Evolutionary conservation across 2,329 filamentous ascomycete species (phyloP).

Genomic region (Periglandula ipomoeae): DNA sequence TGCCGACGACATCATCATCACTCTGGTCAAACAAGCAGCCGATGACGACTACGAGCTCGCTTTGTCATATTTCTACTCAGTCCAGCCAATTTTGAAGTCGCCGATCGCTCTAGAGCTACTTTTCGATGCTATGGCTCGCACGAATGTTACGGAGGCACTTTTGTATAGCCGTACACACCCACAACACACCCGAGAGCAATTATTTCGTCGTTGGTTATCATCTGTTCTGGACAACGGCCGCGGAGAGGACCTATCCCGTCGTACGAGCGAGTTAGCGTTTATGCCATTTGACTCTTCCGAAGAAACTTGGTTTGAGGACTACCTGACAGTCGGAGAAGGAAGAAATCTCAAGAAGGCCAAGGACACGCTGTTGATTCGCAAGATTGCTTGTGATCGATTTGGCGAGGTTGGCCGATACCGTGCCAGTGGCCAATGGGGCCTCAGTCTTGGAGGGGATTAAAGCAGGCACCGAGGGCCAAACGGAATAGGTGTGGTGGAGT

Average conservation of each 20-base stretch:
- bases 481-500: slow-evolving; percentile 17
- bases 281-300: slow-evolving; percentile 63
- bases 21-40: slow-evolving; percentile 53
- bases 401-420: slow-evolving; percentile 35
- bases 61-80: slow-evolving; percentile 70
- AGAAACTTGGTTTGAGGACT: slow-evolving; percentile 65
- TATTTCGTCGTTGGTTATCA: slow-evolving; percentile 59
- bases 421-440: slow-evolving; percentile 36
- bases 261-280: slow-evolving; percentile 61
- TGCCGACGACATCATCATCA: slow-evolving; percentile 68
- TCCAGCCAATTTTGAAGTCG: slow-evolving; percentile 61
- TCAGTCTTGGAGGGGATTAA: slow-evolving; percentile 43
- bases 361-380: slow-evolving; percentile 67
- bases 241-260: slow-evolving; percentile 35
- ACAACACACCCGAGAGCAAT: slow-evolving; percentile 47
- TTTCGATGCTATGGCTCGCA: slow-evolving; percentile 58
- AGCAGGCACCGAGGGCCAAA: slow-evolving; percentile 29
- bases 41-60: slow-evolving; percentile 54
- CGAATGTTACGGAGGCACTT: slow-evolving; percentile 63
- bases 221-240: slow-evolving; percentile 40
- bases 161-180: slow-evolving; percentile 61
- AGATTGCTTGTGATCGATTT: slow-evolving; percentile 57
- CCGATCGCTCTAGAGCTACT: slow-evolving; percentile 54
- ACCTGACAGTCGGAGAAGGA: slow-evolving; percentile 55
- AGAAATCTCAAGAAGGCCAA: slow-evolving; percentile 55